Percentiles rank a stretch among this genome's conserved stretches.
Conservation (phyloP, 345 rosid genomes). For the Moringa oleifera region DNA sequence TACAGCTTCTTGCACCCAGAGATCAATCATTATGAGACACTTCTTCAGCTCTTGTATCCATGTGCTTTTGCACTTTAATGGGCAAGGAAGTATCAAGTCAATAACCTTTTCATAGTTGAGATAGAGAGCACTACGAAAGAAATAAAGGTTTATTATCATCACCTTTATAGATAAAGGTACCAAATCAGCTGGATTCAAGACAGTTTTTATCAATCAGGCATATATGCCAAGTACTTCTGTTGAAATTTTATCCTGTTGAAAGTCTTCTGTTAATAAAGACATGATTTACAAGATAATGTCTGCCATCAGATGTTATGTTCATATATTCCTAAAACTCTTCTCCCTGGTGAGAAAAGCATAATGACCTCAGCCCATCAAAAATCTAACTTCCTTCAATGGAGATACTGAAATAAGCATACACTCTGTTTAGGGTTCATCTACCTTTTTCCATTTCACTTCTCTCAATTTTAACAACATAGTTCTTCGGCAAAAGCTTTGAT, state of each 20-base stretch:
- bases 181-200: not conserved
- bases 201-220: not conserved
- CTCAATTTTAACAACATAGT: not conserved
- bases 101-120: slow-evolving; percentile 6
- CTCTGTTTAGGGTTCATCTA: not conserved
- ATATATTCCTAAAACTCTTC: too few species aligned
- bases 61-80: not conserved
- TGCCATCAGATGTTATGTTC: too few species aligned
- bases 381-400: too few species aligned
- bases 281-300: too few species aligned
- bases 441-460: too few species aligned
- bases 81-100: slow-evolving; percentile 12
- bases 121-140: slow-evolving; percentile 21
- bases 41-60: not conserved
- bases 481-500: not conserved
- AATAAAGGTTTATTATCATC: not conserved
- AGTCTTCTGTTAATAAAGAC: too few species aligned
- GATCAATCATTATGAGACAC: slow-evolving; percentile 13
- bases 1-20: too few species aligned
- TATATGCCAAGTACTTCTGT: too few species aligned
- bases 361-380: too few species aligned
- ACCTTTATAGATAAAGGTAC: not conserved
- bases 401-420: too few species aligned
- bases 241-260: too few species aligned
- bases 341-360: too few species aligned